Percentiles rank a stretch among this genome's conserved stretches.
phyloP scores from a whole-genome alignment of 305 asterid species.

The Striga hermonthica region DNA sequence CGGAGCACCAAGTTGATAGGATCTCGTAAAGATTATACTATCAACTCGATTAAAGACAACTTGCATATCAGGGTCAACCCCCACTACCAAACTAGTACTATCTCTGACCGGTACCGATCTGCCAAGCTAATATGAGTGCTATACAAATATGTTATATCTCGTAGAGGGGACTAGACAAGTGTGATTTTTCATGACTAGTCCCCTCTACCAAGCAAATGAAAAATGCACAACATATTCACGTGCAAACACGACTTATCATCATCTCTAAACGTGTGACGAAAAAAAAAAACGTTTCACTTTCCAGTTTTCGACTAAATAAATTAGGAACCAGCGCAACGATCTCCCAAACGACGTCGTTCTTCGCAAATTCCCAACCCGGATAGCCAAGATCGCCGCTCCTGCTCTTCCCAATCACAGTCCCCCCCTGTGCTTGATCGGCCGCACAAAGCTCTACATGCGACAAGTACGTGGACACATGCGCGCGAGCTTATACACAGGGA shows the following conservation, averaged over 20 bases:
- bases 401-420: conserved; percentile 5
- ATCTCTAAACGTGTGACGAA: background rate
- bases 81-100: too few species aligned
- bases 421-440: conserved; percentile 25
- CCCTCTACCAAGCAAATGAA: background rate
- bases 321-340: background rate
- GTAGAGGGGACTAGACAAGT: too few species aligned
- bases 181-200: too few species aligned
- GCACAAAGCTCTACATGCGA: conserved; percentile 26
- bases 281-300: background rate
- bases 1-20: too few species aligned
- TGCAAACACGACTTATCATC: conserved; percentile 5
- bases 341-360: conserved; percentile 28
- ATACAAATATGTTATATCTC: too few species aligned
- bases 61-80: too few species aligned
- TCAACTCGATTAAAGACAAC: too few species aligned
- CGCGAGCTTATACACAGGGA: conserved; percentile 18
- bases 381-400: conserved; percentile 14
- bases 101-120: too few species aligned
- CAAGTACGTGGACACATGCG: background rate
- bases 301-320: background rate
- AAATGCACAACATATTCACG: background rate
- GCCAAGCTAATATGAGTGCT: too few species aligned
- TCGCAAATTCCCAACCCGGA: background rate
- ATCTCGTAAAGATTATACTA: too few species aligned